Base-by-base conservation (phyloP, 164 flowering plant genomes). In the Magnolia sinica region DNA sequence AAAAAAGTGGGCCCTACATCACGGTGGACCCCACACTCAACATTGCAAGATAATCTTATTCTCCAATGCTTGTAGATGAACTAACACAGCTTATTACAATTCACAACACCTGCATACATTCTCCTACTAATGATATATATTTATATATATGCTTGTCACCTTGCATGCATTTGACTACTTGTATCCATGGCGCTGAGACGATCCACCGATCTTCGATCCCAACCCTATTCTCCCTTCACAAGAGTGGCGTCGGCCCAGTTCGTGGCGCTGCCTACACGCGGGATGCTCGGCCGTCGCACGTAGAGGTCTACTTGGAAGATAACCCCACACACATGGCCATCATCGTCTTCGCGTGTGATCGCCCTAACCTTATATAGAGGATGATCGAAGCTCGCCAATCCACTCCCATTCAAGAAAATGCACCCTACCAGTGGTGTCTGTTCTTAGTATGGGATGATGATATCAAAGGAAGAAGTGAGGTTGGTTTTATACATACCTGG, bases 301-400 rank as follows among this genome's bases (percentile, higher is more conserved):
- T 51, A 82, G 73, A 84, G 69, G 69, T 89, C 90, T 70, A 89
- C 90, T 76, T 87, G 83, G 74, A 89, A 89, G 20, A 74, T 68
- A 9, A 84, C 83, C 18, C 82, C 81, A 70, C 78, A 72, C 7
- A 83, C 51, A 1, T 76, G n/a, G 2, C 89, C 87, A 14, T 78
- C 73, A 13, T 82, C 83, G 24, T 89, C 90, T 64, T 81, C 87
- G 8, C 75, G 73, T 0, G 74, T 22, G 7, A 86, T 63, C 49
- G 86, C 89, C 64, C 76, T 80, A 3, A 89, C 86, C 81, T 87
- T 85, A 81, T 86, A 67, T 9, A 85, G 81, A n/a, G 91, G 91
- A 77, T 87, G 89, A 74, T 77, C 89, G 72, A 87, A 89, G 80
- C 88, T 87, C 22, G 52, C 79, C 50, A 89, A 74, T 29, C 91